A percentile compares a stretch with the other conserved stretches of the same genome.
These are phyloP conservation scores for Malbranchea zuffiana DNA, from an alignment of 2,329 filamentous ascomycete species.

Conservation along the genomic window DNA sequence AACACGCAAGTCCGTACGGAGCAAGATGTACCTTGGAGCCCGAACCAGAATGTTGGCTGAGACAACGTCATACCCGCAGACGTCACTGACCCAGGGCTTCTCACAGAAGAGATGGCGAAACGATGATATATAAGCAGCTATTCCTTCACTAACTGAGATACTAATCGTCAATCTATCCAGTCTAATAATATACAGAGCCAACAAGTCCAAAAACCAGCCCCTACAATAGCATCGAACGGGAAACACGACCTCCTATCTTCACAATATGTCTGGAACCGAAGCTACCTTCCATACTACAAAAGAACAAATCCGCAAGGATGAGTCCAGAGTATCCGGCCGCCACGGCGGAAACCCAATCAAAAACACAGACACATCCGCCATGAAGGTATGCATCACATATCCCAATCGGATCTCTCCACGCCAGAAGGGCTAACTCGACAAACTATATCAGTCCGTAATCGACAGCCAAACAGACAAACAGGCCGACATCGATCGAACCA, in stretches of 20 bases:
- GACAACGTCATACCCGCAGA: too few species aligned
- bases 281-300: constrained; percentile 40
- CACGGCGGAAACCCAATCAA: constrained; percentile 35
- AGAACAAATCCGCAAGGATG: constrained; percentile 40
- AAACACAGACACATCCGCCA: constrained; percentile 35
- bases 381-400: constrained; percentile 37
- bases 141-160: too few species aligned
- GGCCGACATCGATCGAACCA: constrained; percentile 55
- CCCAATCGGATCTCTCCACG: neutral
- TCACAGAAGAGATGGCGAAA: too few species aligned
- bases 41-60: too few species aligned
- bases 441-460: constrained; percentile 25
- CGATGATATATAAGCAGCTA: too few species aligned
- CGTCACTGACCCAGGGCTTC: too few species aligned
- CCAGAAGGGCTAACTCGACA: neutral
- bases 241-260: neutral
- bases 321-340: constrained; percentile 32
- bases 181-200: too few species aligned
- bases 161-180: too few species aligned
- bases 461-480: constrained; percentile 42
- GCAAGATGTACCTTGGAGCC: too few species aligned
- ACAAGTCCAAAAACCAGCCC: too few species aligned
- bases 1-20: too few species aligned
- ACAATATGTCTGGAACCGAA: constrained; percentile 24
- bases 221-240: too few species aligned